Evolutionary conservation across 2,329 filamentous ascomycete genomes (phyloP).

Genomic region (Fusarium drepaniforme): DNA sequence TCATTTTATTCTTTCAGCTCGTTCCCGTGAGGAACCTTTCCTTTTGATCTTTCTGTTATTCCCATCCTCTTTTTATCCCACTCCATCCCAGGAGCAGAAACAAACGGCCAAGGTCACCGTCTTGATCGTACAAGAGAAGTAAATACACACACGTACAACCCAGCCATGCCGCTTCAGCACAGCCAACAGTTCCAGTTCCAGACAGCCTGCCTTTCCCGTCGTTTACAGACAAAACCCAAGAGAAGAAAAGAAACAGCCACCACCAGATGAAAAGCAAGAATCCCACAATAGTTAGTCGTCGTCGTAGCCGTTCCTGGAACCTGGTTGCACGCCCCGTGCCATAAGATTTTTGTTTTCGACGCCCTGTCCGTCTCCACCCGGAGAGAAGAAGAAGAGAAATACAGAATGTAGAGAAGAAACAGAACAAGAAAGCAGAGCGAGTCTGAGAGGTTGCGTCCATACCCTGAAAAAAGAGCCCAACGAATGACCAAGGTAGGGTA

Average conservation of each 20-base stretch:
- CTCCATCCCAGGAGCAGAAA: conserved; percentile 31
- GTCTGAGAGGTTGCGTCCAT: conserved; percentile 12
- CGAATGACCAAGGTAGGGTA: conserved; percentile 2
- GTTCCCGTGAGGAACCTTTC: conserved; percentile 31
- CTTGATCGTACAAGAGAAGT: conserved; percentile 32
- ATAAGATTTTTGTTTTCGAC: conserved; percentile 26
- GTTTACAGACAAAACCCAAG: conserved; percentile 28
- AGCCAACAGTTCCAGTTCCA: conserved; percentile 10
- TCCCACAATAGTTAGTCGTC: conserved; percentile 7
- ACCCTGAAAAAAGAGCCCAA: conserved; percentile 31
- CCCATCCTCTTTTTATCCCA: conserved; percentile 10
- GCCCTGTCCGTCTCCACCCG: conserved; percentile 21
- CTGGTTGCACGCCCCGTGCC: conserved; percentile 20
- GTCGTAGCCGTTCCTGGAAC: conserved; percentile 28
- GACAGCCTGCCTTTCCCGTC: conserved; percentile 10
- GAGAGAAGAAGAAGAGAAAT: conserved; percentile 6
- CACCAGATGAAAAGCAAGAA: conserved; percentile 4
- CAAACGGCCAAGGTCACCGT: conserved; percentile 11
- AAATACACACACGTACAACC: conserved; percentile 21
- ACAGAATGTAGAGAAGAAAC: conserved; percentile 13
- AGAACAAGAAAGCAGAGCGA: conserved; percentile 8
- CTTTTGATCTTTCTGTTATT: conserved; percentile 31
- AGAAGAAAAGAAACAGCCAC: conserved; percentile 4
- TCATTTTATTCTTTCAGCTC: conserved; percentile 31
- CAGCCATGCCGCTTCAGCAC: conserved; percentile 1